Conservation (phyloP, 2,329 filamentous ascomycete genomes). For the Colletotrichum musae region DNA sequence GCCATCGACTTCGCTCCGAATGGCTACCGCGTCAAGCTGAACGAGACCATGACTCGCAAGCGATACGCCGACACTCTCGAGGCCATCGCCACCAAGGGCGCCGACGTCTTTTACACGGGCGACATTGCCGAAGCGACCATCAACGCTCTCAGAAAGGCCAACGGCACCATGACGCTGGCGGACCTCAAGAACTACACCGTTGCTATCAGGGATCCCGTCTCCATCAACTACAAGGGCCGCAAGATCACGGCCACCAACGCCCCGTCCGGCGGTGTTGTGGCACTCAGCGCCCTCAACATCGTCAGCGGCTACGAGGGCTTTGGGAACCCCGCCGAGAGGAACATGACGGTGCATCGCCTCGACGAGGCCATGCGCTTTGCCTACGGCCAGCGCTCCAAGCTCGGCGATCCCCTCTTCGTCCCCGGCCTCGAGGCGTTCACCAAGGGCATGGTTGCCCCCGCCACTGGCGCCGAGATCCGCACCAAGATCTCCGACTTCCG, state of each 20-base stretch:
- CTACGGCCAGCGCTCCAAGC: slow-evolving; percentile 79
- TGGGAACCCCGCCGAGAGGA: slow-evolving; percentile 65
- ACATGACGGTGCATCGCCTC: slow-evolving; percentile 81
- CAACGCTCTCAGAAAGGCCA: slow-evolving; percentile 70
- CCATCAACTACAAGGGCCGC: slow-evolving; percentile 78
- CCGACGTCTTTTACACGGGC: slow-evolving; percentile 79
- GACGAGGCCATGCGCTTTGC: slow-evolving; percentile 88
- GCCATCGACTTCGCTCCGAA: slow-evolving; percentile 88
- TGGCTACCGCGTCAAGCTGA: slow-evolving; percentile 74
- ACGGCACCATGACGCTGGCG: slow-evolving; percentile 83
- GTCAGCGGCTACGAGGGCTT: slow-evolving; percentile 79
- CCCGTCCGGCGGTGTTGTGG: slow-evolving; percentile 81
- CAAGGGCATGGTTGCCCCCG: slow-evolving; percentile 74
- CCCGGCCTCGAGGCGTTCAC: slow-evolving; percentile 71
- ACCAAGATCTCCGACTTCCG: slow-evolving; percentile 59
- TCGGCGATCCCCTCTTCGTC: slow-evolving; percentile 85
- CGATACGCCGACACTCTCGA: slow-evolving; percentile 83
- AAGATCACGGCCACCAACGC: slow-evolving; percentile 78
- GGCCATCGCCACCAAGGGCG: slow-evolving; percentile 74
- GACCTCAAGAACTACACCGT: slow-evolving; percentile 83
- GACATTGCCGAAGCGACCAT: slow-evolving; percentile 80
- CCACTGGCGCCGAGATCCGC: slow-evolving; percentile 67
- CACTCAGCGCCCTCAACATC: slow-evolving; percentile 81
- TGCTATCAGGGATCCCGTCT: slow-evolving; percentile 71
- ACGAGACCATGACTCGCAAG: slow-evolving; percentile 82